A percentile compares a stretch with the other conserved stretches of the same genome.
Evolutionary conservation across 768 basidiomycete species (phyloP).

Genomic region (Flagelloscypha sp.): DNA sequence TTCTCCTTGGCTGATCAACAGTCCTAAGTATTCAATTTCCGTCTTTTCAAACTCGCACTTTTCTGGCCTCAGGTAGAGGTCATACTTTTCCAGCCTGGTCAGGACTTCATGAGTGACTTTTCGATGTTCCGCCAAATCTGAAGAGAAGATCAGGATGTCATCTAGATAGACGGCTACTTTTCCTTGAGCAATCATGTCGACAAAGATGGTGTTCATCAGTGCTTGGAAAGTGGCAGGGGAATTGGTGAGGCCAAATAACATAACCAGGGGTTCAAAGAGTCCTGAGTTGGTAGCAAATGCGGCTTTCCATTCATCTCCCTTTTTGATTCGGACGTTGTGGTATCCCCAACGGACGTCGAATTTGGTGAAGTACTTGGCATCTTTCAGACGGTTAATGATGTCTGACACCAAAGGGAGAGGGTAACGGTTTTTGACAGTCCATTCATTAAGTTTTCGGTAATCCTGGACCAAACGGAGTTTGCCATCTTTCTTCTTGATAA

Average conservation of each 20-base stretch:
- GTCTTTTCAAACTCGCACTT: too few species aligned
- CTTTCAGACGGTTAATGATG: slow-evolving; percentile 7
- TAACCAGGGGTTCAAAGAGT: slow-evolving; percentile 10
- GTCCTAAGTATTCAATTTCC: slow-evolving; percentile 19
- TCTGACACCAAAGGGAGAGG: slow-evolving; percentile 11
- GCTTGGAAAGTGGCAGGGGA: slow-evolving; percentile 14
- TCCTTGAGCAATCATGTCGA: slow-evolving; percentile 12
- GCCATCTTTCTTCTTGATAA: too few species aligned
- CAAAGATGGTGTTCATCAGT: slow-evolving; percentile 15
- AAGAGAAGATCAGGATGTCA: slow-evolving; percentile 18
- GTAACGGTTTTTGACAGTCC: slow-evolving; percentile 9
- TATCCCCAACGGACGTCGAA: slow-evolving; percentile 18
- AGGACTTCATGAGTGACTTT: slow-evolving; percentile 12
- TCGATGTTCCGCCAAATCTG: slow-evolving; percentile 12
- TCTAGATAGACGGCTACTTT: slow-evolving; percentile 20
- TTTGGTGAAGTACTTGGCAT: slow-evolving; percentile 15
- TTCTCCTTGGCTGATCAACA: slow-evolving; percentile 14
- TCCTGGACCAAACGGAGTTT: too few species aligned
- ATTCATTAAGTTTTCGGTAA: neutral
- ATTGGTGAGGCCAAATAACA: slow-evolving; percentile 15
- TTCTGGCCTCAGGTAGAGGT: slow-evolving; percentile 18
- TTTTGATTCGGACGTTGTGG: slow-evolving; percentile 15
- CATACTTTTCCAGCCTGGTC: slow-evolving; percentile 10
- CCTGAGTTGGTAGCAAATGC: slow-evolving; percentile 15
- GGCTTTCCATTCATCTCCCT: slow-evolving; percentile 16